These are phyloP conservation scores for Lactifluus piperatus DNA, from an alignment of 768 basidiomycete species.

Conservation along the genomic window DNA sequence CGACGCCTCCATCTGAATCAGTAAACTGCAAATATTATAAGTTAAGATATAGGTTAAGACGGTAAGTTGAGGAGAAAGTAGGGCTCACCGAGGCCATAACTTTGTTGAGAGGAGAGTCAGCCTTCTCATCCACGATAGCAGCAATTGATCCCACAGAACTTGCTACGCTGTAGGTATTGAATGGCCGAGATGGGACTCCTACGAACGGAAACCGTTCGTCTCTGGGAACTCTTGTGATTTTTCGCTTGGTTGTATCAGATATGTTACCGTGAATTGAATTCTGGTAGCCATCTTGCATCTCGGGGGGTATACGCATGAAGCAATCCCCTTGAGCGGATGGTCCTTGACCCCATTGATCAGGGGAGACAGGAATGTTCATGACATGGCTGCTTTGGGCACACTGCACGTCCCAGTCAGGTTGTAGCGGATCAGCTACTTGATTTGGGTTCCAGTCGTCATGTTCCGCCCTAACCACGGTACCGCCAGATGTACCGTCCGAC, in stretches of 20 bases:
- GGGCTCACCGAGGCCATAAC: constrained; percentile 72
- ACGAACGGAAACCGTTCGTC: constrained; percentile 83
- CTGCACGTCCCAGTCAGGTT: constrained; percentile 70
- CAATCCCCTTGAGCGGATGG: constrained; percentile 38
- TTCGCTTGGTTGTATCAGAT: constrained; percentile 66
- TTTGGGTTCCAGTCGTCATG: constrained; percentile 77
- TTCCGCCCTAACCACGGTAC: constrained; percentile 43
- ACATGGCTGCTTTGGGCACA: constrained; percentile 40
- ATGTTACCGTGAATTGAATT: constrained; percentile 34
- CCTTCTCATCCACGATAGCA: constrained; percentile 86
- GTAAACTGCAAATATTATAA: constrained; percentile 54
- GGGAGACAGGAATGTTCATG: constrained; percentile 41
- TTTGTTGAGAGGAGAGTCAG: constrained; percentile 86
- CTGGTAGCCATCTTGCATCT: constrained; percentile 24
- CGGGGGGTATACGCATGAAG: constrained; percentile 32
- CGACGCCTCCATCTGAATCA: constrained; percentile 87
- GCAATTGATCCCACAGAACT: constrained; percentile 88
- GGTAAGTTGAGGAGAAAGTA: neutral
- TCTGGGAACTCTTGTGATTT: constrained; percentile 71
- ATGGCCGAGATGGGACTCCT: constrained; percentile 66
- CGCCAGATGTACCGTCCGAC: constrained; percentile 50
- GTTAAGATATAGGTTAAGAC: constrained; percentile 10
- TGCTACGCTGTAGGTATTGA: constrained; percentile 69
- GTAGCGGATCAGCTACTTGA: constrained; percentile 50
- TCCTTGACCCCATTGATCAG: constrained; percentile 56